Conservation (phyloP, 1,284 basidiomycete genomes). For the Boletus smithii region DNA sequence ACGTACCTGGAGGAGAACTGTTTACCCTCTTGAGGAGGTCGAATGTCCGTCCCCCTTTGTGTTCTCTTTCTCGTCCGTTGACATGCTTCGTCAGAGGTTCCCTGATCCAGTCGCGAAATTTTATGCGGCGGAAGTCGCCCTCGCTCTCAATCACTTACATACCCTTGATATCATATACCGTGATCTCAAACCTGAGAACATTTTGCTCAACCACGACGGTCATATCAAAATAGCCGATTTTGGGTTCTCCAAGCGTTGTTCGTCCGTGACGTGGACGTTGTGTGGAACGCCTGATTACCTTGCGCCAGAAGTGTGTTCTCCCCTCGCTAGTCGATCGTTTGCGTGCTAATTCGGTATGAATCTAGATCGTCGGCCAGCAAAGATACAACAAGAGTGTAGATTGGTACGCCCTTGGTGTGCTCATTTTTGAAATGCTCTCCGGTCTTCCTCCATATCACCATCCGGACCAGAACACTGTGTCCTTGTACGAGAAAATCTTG, state of each 20-base stretch:
- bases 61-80: slow-evolving; percentile 4
- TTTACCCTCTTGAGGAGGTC: slow-evolving; percentile 89
- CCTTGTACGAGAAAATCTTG: slow-evolving; percentile 79
- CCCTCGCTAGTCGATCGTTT: not conserved
- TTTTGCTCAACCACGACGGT: slow-evolving; percentile 89
- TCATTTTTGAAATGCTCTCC: slow-evolving; percentile 96
- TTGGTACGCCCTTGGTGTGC: slow-evolving; percentile 97
- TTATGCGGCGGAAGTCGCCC: slow-evolving; percentile 95
- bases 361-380: slow-evolving; percentile 78
- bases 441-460: slow-evolving; percentile 79
- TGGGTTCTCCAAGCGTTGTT: slow-evolving; percentile 92
- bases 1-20: slow-evolving; percentile 95
- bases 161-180: slow-evolving; percentile 92
- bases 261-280: slow-evolving; percentile 93
- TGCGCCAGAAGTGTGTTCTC: slow-evolving; percentile 70
- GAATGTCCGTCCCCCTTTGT: slow-evolving; percentile 54
- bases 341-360: not conserved
- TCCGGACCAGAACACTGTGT: slow-evolving; percentile 60
- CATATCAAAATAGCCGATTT: slow-evolving; percentile 99
- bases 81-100: slow-evolving; percentile 64
- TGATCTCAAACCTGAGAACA: slow-evolving; percentile 97
- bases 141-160: slow-evolving; percentile 93
- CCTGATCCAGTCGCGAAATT: slow-evolving; percentile 99
- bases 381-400: slow-evolving; percentile 98
- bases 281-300: slow-evolving; percentile 98